phyloP scores from a whole-genome alignment of 768 basidiomycete species.

The Calocybe indica region DNA sequence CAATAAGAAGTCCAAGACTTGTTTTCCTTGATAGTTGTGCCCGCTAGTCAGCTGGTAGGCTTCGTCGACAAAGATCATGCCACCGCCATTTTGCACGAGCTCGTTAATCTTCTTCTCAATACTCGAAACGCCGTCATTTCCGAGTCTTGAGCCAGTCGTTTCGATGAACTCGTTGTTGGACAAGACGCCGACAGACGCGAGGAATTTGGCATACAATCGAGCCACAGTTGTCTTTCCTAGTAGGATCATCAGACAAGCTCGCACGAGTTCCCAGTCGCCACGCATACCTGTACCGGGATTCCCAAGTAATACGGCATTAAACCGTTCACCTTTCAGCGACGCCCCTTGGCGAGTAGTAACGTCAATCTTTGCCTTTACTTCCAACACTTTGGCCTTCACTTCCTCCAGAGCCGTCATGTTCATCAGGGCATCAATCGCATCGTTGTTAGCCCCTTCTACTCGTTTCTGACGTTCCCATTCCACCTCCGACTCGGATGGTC shows the following conservation, averaged over 20 bases:
- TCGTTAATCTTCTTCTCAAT: slow-evolving; percentile 43
- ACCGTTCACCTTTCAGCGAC: slow-evolving; percentile 47
- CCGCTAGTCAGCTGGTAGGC: slow-evolving; percentile 58
- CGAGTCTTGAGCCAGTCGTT: slow-evolving; percentile 55
- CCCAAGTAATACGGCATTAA: slow-evolving; percentile 58
- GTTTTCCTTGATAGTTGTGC: slow-evolving; percentile 41
- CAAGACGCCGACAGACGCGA: slow-evolving; percentile 47
- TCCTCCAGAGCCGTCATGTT: slow-evolving; percentile 62
- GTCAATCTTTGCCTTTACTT: slow-evolving; percentile 56
- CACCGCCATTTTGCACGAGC: slow-evolving; percentile 49
- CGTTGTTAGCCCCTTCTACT: slow-evolving; percentile 43
- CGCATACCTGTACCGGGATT: slow-evolving; percentile 71
- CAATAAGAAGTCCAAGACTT: slow-evolving; percentile 64
- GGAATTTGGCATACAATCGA: slow-evolving; percentile 54
- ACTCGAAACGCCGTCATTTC: slow-evolving; percentile 49
- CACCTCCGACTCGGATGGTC: slow-evolving; percentile 28
- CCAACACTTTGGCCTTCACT: slow-evolving; percentile 56
- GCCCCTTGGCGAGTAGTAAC: slow-evolving; percentile 44
- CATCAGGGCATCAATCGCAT: slow-evolving; percentile 62
- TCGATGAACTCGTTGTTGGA: slow-evolving; percentile 52
- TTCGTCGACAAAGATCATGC: slow-evolving; percentile 65
- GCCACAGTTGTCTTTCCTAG: slow-evolving; percentile 70
- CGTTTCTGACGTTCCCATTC: slow-evolving; percentile 59
- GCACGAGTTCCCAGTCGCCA: not conserved
- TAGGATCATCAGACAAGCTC: not conserved